phyloP scores from a whole-genome alignment of 73 alveolate genomes.

The Paramecium sonneborni region DNA sequence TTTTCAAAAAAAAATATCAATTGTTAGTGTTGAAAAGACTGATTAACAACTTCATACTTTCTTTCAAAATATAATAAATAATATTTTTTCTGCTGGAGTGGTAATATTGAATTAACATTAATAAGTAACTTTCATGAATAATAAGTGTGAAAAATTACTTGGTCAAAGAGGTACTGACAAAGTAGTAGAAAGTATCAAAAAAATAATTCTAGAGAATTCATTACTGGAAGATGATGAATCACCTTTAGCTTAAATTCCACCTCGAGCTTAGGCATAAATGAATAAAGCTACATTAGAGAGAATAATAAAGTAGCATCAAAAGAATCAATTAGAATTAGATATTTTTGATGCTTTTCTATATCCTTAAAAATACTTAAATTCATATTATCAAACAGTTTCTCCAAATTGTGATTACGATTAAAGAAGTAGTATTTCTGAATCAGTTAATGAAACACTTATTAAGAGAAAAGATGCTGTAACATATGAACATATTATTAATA shows the following conservation, averaged over 20 bases:
- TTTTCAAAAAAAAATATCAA: background rate
- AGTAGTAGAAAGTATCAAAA: background rate
- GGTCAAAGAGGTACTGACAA: background rate
- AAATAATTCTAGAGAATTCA: background rate
- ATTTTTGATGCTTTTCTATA: background rate
- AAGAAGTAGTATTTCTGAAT: constrained; percentile 1
- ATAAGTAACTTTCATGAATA: background rate
- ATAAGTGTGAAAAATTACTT: background rate
- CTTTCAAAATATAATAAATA: background rate
- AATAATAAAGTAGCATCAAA: background rate
- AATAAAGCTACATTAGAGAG: background rate
- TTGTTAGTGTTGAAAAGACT: background rate
- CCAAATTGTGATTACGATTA: background rate
- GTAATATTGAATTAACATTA: background rate
- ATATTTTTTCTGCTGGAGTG: background rate
- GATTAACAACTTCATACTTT: background rate
- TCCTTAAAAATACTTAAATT: background rate
- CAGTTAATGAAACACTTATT: background rate
- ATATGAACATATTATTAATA: background rate
- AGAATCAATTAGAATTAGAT: background rate
- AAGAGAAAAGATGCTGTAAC: background rate
- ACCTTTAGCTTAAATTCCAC: background rate
- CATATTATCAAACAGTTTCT: background rate
- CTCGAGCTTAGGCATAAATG: background rate
- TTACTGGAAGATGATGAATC: background rate